A percentile compares a stretch with the other conserved stretches of the same genome.
Evolutionary conservation across 441 rosid species (phyloP).

Genomic region (Populus hybrid): DNA sequence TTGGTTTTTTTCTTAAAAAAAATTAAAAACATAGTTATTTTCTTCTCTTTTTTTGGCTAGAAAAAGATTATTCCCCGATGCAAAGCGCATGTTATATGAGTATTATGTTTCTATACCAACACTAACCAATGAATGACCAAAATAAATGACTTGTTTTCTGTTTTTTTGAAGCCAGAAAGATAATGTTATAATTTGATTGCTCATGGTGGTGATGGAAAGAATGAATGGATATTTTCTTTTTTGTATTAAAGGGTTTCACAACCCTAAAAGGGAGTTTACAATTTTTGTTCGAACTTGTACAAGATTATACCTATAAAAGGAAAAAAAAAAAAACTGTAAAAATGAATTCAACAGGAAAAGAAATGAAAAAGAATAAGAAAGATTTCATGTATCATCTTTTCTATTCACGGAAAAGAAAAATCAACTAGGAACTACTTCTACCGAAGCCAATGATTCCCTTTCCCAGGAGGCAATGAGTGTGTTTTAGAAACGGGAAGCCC

Average conservation of each 20-base stretch:
- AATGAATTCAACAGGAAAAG: conserved; percentile 9
- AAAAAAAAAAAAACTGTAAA: neutral
- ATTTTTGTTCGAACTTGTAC: conserved; percentile 12
- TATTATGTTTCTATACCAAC: too few relatives aligned
- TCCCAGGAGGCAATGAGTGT: conserved; percentile 27
- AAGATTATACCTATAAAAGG: conserved; percentile 11
- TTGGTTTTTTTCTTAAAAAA: too few relatives aligned
- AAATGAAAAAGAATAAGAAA: conserved; percentile 33
- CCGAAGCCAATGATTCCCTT: conserved; percentile 35
- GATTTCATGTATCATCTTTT: conserved; percentile 45
- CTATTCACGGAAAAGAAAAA: conserved; percentile 66
- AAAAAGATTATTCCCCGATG: too few relatives aligned
- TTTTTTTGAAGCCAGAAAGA: too few relatives aligned
- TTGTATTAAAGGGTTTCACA: conserved; percentile 25
- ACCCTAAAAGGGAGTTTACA: conserved; percentile 30
- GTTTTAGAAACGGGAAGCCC: conserved; percentile 25
- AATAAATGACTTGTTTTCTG: neutral
- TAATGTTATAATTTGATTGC: neutral
- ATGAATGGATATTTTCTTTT: neutral
- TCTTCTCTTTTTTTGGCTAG: too few relatives aligned
- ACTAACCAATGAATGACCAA: neutral
- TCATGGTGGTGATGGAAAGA: neutral
- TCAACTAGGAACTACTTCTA: conserved; percentile 24
- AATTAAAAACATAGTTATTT: too few relatives aligned
- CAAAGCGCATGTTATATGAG: too few relatives aligned